Conservation (phyloP, 73 alveolate species). For the Tetrahymena elliotti region DNA sequence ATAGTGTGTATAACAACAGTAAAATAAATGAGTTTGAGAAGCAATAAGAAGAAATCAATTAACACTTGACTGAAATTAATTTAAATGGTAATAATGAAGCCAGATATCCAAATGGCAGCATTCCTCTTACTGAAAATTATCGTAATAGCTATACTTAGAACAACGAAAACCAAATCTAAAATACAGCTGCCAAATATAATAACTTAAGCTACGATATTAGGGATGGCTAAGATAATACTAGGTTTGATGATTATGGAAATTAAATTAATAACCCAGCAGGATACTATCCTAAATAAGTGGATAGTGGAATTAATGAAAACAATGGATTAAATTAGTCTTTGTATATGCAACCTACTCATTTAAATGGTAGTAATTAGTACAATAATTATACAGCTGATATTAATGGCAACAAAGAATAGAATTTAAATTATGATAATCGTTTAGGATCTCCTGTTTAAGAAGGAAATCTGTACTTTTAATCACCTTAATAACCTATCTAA, state of each 20-base stretch:
- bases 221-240: not conserved
- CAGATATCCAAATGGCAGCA: not conserved
- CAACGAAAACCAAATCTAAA: not conserved
- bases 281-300: not conserved
- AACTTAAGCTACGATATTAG: not conserved
- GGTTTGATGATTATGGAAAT: not conserved
- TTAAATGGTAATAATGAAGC: not conserved
- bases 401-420: not conserved
- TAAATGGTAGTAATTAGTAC: not conserved
- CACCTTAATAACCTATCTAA: not conserved
- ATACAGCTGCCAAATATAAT: not conserved
- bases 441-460: not conserved
- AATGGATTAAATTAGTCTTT: not conserved
- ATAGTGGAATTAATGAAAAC: not conserved
- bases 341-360: not conserved
- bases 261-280: not conserved
- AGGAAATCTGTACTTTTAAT: not conserved
- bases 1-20: not conserved
- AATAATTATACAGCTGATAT: not conserved
- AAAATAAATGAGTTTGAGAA: not conserved
- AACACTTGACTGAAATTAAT: not conserved
- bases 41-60: not conserved
- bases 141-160: not conserved
- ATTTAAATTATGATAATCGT: not conserved
- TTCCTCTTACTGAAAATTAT: not conserved